Percentiles rank a stretch among this genome's conserved stretches.
Evolutionary conservation across 345 rosid genomes (phyloP).

Genomic region (Durio zibethinus): DNA sequence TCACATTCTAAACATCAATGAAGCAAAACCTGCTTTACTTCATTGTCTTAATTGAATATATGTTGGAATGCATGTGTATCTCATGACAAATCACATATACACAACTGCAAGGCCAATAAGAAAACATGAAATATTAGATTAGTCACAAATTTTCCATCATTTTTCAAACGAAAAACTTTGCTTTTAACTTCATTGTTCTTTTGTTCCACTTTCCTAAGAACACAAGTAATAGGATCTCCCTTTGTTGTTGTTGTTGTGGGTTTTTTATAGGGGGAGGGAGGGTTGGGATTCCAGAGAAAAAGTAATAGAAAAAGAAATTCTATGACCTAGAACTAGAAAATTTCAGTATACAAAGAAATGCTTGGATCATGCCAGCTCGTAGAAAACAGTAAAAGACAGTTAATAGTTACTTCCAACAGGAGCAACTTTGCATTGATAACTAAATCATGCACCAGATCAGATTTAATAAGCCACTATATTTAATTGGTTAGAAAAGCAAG

Average conservation of each 20-base stretch:
- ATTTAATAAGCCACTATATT: background rate
- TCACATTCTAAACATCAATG: conserved; percentile 8
- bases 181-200: background rate
- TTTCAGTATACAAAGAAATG: background rate
- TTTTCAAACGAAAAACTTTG: background rate
- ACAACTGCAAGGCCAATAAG: background rate
- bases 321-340: background rate
- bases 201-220: background rate
- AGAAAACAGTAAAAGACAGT: background rate
- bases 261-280: too few species aligned
- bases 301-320: background rate
- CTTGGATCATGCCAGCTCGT: conserved; percentile 1
- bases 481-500: conserved; percentile 6
- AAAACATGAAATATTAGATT: background rate
- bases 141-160: background rate
- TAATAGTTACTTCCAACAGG: background rate
- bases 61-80: background rate
- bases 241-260: background rate
- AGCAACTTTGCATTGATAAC: conserved; percentile 11
- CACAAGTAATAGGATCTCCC: background rate
- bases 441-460: background rate
- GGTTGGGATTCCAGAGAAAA: background rate
- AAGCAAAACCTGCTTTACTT: background rate
- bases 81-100: background rate
- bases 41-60: background rate